Evolutionary conservation across 768 basidiomycete genomes (phyloP).

Genomic region (Hydnum rufescens): DNA sequence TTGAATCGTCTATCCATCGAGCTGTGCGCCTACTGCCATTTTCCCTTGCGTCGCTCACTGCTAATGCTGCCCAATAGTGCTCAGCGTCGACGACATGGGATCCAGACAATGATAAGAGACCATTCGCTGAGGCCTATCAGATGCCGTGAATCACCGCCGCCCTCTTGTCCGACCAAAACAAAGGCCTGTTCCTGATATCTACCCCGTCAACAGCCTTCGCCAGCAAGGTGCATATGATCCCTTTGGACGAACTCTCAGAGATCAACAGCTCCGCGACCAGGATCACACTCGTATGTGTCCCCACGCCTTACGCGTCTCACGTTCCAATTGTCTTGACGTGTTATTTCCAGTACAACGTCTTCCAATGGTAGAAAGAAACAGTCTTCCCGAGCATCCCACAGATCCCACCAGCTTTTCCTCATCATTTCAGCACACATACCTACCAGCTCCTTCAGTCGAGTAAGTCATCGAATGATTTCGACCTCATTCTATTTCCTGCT

Average conservation of each 20-base stretch:
- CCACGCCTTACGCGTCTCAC: too few species aligned
- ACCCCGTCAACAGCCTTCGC: not conserved
- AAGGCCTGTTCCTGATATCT: not conserved
- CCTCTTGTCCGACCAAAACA: not conserved
- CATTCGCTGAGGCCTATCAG: conserved; percentile 67
- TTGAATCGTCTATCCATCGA: not conserved
- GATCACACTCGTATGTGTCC: not conserved
- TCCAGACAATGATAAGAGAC: conserved; percentile 67
- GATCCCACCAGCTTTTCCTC: too few species aligned
- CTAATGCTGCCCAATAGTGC: conserved; percentile 5
- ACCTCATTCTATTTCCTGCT: too few species aligned
- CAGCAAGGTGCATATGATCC: not conserved
- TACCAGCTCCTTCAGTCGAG: too few species aligned
- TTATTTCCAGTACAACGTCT: too few species aligned
- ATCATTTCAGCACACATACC: too few species aligned
- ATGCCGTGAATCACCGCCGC: not conserved
- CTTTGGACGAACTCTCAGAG: not conserved
- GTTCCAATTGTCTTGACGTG: too few species aligned
- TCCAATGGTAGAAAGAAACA: too few species aligned
- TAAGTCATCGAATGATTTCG: too few species aligned
- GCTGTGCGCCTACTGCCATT: too few species aligned
- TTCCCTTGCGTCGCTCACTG: not conserved
- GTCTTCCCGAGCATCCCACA: too few species aligned
- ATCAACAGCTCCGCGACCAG: not conserved
- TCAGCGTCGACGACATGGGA: conserved; percentile 49